Base-by-base conservation (phyloP, 2,329 filamentous ascomycete species). In the Colletotrichum godetiae region DNA sequence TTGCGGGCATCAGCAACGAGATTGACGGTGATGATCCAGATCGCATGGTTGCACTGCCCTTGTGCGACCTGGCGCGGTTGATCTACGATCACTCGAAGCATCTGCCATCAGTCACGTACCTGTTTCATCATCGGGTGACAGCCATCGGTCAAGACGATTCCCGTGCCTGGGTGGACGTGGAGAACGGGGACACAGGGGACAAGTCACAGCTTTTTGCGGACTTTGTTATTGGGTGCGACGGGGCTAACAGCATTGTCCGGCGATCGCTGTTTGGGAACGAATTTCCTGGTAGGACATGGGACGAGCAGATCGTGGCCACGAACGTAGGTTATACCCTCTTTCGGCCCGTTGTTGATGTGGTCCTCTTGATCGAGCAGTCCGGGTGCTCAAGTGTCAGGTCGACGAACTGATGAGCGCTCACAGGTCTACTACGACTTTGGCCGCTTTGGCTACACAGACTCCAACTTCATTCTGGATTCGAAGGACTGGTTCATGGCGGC, bases 401-500 rank as follows among this genome's bases (percentile, higher is more conserved):
- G 24, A 35, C 35, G 19, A 7, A 53, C 4, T 29, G 4, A 53
- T 24, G 29, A 29, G 6, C 27, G 6, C 27, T 33, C 27, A 35
- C 29, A 63, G 52, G n/a, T 53, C 15, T 91, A 91, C 78, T 91
- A 91, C 71, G 88, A 90, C 75, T 90, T 92, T 73, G 81, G 85
- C 11, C 78, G 76, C 73, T 89, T 86, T 75, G 86, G 84, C 24
- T 90, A 84, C 75, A 80, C 84, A 64, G 88, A 91, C 74, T 85
- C 86, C 11, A 91, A 91, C 78, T 91, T 91, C 78, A 89, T 91
- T 71, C 84, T 91, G 27, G 86, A 92, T 75, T 89, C 89, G 0
- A 86, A 89, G 29, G 84, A 92, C 76, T 92, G 88, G 79, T 85
- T 79, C 61, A 91, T 92, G 88, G 88, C 88, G 2, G 90, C 90